Evolutionary conservation across 805 yeast genomes (phyloP), one percentile per base, ranked within the genome.

Genomic region (Pichia nanzhaoensis): DNA sequence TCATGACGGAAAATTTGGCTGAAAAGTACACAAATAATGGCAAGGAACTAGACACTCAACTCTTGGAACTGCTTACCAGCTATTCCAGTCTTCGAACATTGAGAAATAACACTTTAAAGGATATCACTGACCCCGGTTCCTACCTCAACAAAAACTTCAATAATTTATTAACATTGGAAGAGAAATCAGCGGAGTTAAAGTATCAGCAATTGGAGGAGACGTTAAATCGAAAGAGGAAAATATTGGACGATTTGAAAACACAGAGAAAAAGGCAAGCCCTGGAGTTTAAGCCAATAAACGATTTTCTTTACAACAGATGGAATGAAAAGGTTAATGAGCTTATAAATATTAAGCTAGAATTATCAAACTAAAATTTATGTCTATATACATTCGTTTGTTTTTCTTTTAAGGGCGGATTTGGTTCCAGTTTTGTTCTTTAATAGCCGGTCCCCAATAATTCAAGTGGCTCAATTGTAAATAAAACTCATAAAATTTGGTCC

Each of bases 241-340:
- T 59, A 37, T 61, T 76, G 8, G 73, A 73, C 5, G 75, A 70
- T 5, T 45, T 77, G 14, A 68, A 72, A 38, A 49, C 42, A 12
- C 61, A 61, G 20, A 59, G 87, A 20, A 67, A 71, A 50, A 58
- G 56, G 28, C 55, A 68, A 39, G 80, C 79, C 57, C 27, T 53
- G 4, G 67, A 71, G 16, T 70, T 65, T 42, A 63, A 65, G 50
- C 76, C 78, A 0, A 65, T 69, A 21, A 56, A 71, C 44, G 69
- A 68, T 28, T 73, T 72, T 46, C 60, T 77, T 44, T 58, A 63
- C n/a, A 63, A 67, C 9, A 63, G 75, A 52, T 78, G 84, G 83
- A 64, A 61, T 37, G 75, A 73, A 7, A 74, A 71, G 21, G 57
- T 79, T 22, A 64, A 66, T 39, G 62, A 63, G 39, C 55, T 64